Evolutionary conservation across 148 eudicot genomes (phyloP), one percentile per base, ranked within the genome.

Genomic region (Persicaria tinctoria): DNA sequence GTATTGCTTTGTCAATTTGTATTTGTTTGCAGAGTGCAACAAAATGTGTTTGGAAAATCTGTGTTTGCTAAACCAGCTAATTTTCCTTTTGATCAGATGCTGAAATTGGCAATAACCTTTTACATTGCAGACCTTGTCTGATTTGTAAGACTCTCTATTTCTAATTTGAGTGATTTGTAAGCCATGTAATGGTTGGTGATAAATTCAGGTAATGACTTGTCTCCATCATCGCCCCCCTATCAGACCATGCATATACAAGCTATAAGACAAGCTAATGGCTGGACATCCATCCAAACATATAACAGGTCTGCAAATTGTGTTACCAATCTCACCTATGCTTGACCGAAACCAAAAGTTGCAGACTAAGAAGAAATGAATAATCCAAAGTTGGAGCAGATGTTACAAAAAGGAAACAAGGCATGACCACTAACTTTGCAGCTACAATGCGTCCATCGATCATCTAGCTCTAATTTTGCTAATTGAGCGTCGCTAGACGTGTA

Each of bases 141-240:
- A 23, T 23, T 23, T 23, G 27, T 23, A 23, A 23, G 1, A 20
- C 23, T n/a, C 23, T 20, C 23, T 20, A 20, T 20, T 20, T 20
- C 23, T 20, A 20, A 20, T 20, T 20, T 20, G 23, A 20, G 23
- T 23, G 27, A 23, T 23, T 23, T 23, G 27, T 23, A 23, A 23
- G 27, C 27, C 27, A 23, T 23, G 1, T 23, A 23, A 23, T 23
- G 27, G 27, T 23, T 90, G 75, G 95, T 82, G 60, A 73, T 83
- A 75, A 96, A 88, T 76, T 91, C 88, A 57, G 94, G 89, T 62
- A 96, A 77, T 72, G 99, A 96, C 81, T 89, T 96, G 69, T 97
- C 96, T 23, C 99, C 99, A 84, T 96, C 99, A 72, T 97, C 94
- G 79, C 99, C 99, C 74, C 92, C 97, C 99, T 96, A 79, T 41